Conservation (phyloP, 225 moss, liverwort and hornwort species). For the Pseudoscleropodium purum region DNA sequence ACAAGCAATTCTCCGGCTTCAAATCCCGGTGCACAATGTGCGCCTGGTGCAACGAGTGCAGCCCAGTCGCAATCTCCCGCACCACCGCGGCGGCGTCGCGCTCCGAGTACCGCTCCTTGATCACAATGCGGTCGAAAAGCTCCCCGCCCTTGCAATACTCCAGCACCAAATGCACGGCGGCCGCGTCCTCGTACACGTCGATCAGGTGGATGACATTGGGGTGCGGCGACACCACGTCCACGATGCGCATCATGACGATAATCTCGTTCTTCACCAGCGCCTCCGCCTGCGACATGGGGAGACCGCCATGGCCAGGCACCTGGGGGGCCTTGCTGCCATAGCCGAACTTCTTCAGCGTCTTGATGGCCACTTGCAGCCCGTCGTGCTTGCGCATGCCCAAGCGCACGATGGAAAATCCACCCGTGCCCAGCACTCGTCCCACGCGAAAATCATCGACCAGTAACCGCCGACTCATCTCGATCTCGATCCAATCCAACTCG, state of each 20-base stretch:
- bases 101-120: slow-evolving; percentile 51
- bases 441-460: slow-evolving; percentile 50
- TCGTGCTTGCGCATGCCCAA: slow-evolving; percentile 42
- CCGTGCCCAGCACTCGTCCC: slow-evolving; percentile 62
- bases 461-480: slow-evolving; percentile 32
- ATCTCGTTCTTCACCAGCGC: slow-evolving; percentile 87
- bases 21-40: slow-evolving; percentile 53
- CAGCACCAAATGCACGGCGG: slow-evolving; percentile 45
- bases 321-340: slow-evolving; percentile 1
- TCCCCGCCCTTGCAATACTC: slow-evolving; percentile 52
- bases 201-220: slow-evolving; percentile 42
- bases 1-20: slow-evolving; percentile 62
- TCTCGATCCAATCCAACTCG: not conserved
- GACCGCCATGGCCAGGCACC: not conserved
- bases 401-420: slow-evolving; percentile 69
- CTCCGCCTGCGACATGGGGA: slow-evolving; percentile 50
- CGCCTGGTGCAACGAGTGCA: slow-evolving; percentile 36
- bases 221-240: slow-evolving; percentile 50
- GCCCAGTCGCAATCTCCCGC: slow-evolving; percentile 40
- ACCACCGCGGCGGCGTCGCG: slow-evolving; percentile 41
- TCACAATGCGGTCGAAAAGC: slow-evolving; percentile 55
- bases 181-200: slow-evolving; percentile 47
- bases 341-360: slow-evolving; percentile 64
- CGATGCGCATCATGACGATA: slow-evolving; percentile 70
- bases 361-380: slow-evolving; percentile 61